These are phyloP conservation scores for Leccinum pachyderme DNA, from an alignment of 1,284 basidiomycete genomes.

Conservation along the genomic window DNA sequence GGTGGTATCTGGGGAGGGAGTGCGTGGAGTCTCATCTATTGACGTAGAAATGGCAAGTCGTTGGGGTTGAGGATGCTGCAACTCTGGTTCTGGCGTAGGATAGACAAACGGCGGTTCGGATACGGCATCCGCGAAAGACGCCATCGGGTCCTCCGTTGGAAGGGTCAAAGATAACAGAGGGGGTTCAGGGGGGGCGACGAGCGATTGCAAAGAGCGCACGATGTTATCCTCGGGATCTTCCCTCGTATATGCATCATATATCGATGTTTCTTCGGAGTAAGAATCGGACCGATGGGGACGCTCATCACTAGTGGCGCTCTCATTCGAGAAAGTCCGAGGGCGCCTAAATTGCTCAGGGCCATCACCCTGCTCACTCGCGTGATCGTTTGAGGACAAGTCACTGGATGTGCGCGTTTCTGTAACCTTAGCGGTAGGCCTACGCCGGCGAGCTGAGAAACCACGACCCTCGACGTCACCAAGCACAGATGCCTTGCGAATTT, in stretches of 20 bases:
- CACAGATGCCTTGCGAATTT: conserved; percentile 87
- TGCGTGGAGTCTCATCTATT: conserved; percentile 41
- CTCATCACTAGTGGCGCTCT: conserved; percentile 35
- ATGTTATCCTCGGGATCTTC: conserved; percentile 52
- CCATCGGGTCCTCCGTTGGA: conserved; percentile 29
- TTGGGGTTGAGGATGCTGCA: conserved; percentile 58
- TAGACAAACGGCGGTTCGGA: conserved; percentile 13
- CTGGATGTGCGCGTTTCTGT: conserved; percentile 52
- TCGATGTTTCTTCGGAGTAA: conserved; percentile 74
- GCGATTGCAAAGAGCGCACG: conserved; percentile 32
- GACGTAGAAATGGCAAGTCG: conserved; percentile 34
- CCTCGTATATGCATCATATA: conserved; percentile 79
- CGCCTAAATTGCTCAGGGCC: conserved; percentile 34
- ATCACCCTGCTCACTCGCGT: conserved; percentile 63
- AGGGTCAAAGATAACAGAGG: conserved; percentile 32
- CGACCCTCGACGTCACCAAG: conserved; percentile 71
- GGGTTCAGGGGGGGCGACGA: conserved; percentile 26
- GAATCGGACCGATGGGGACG: conserved; percentile 53
- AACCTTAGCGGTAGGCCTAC: conserved; percentile 30
- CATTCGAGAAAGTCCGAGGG: conserved; percentile 47
- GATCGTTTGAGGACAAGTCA: conserved; percentile 61
- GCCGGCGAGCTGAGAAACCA: conserved; percentile 57
- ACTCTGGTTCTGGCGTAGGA: conserved; percentile 39
- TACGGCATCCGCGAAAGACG: conserved; percentile 37
- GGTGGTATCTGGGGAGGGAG: conserved; percentile 41